Base-by-base conservation (phyloP, 2,329 filamentous ascomycete genomes). In the Decorospora gaudefroyi region DNA sequence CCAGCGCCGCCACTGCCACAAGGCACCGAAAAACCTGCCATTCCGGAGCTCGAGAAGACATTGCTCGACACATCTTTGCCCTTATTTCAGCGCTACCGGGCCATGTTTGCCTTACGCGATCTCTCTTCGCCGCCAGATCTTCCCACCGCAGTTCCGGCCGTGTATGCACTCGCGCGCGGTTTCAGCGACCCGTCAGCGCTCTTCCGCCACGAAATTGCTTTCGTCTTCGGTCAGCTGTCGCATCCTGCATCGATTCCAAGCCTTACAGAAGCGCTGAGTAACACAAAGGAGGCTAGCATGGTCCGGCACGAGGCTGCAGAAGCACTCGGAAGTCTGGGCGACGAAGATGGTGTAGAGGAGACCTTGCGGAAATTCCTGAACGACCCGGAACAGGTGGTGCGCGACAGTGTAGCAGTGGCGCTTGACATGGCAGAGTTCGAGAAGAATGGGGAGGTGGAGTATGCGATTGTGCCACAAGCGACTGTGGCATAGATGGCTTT, bases 351-450 rank as follows among this genome's bases (percentile, higher is more conserved):
- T 13, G 93, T 99, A 9, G 91, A 96, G 67, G 88, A 90, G 42
- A 86, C 84, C 3, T 70, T 99, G 64, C 89, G 83, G 72, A 80
- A 78, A 53, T 97, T 96, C 73, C 74, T 97, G 55, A 76, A 96
- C 53, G 95, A 99, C 69, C 84, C 90, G 49, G 92, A 97, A 72
- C 84, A 88, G 69, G 91, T 99, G 4, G 93, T 99, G 28, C 83
- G 90, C 47, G 93, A 99, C 67, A 97, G 92, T 71, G 85, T 96
- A 26, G 84, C 96, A 60, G 93, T 99, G 42, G 93, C 93, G 30
- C 78, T 99, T 56, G 93, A 99, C 71, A 99, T 99, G 90, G 93
- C 91, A 8, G 92, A 96, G 67, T 96, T 90, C 65, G 93, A 99
- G 78, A 90, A 88, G 76, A 88, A 84, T 58, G 88, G 88, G 28